Base-by-base conservation (phyloP, 306 rosid genomes). In the Echinosophora koreensis region DNA sequence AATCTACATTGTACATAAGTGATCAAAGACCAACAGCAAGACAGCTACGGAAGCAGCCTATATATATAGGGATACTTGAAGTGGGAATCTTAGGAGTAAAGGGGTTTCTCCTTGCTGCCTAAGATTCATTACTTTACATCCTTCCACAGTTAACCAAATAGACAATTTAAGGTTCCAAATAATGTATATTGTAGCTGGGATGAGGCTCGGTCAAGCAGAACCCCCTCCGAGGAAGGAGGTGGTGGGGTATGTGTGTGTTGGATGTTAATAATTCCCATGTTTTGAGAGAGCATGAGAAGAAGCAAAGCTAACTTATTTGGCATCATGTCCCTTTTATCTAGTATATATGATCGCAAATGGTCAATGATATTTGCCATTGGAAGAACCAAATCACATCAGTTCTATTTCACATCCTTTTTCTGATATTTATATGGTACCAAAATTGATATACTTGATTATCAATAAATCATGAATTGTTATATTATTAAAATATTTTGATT, bases 21-120 rank as follows among this genome's bases (percentile, higher is more conserved):
- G 98, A 93, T 71, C 97, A 91, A 73, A 79, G 93, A 81, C 93
- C 98, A 76, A 93, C 97, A 60, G 87, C 98, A 46, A 87, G 87
- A 78, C 97, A 93, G 54, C 84, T 93, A 4, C 91, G 97, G 98
- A 93, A 93, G 76, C 90, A 79, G 39, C 93, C 98, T 10, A 77
- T n/a, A n/a, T n/a, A n/a, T n/a, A n/a, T 91, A 58, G 98, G 97
- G 69, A 77, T 88, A 59, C 81, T 93, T 71, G 98, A 93, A 78
- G 90, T 93, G 18, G 98, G 98, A 7, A 85, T 93, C 69, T 80
- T 93, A 63, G 83, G 92, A 81, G 98, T 92, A 51, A 85, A 90
- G 34, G 93, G 91, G 66, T 90, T 93, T 74, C 97, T 90, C 42
- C 3, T 79, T 91, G 82, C 86, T 91, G 0, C 98, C 98, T n/a